These are phyloP conservation scores for Acanthamoeba healyi DNA, from an alignment of 208 protist species.

Conservation along the genomic window DNA sequence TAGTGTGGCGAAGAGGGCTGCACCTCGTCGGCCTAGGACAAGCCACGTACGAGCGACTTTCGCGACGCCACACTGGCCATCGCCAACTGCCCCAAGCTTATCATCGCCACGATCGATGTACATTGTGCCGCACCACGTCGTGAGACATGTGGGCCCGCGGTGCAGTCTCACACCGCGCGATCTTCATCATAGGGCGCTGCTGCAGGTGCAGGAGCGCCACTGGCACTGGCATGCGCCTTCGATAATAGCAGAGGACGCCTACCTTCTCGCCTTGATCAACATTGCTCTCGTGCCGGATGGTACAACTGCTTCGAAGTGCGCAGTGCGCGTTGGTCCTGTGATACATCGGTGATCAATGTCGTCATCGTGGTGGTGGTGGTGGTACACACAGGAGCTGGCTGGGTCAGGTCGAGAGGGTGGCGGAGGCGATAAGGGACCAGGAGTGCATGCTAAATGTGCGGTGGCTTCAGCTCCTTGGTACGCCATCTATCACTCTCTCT, in stretches of 20 bases:
- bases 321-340: too few relatives aligned
- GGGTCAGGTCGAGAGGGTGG: too few relatives aligned
- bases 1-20: neutral
- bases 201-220: neutral
- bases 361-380: too few relatives aligned
- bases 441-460: too few relatives aligned
- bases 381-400: too few relatives aligned
- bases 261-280: conserved; percentile 3
- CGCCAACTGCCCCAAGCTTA: neutral
- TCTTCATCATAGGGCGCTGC: too few relatives aligned
- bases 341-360: too few relatives aligned
- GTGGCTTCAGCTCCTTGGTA: neutral
- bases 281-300: neutral
- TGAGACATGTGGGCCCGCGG: too few relatives aligned
- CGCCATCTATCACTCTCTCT: neutral
- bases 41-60: neutral
- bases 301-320: neutral
- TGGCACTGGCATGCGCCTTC: neutral
- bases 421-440: too few relatives aligned
- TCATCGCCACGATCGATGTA: neutral
- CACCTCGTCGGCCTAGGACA: neutral
- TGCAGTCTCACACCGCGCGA: too few relatives aligned
- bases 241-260: neutral
- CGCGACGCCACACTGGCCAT: conserved; percentile 19
- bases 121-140: too few relatives aligned